Evolutionary conservation across 2,329 filamentous ascomycete species (phyloP).

Genomic region (Colletotrichum sp.): DNA sequence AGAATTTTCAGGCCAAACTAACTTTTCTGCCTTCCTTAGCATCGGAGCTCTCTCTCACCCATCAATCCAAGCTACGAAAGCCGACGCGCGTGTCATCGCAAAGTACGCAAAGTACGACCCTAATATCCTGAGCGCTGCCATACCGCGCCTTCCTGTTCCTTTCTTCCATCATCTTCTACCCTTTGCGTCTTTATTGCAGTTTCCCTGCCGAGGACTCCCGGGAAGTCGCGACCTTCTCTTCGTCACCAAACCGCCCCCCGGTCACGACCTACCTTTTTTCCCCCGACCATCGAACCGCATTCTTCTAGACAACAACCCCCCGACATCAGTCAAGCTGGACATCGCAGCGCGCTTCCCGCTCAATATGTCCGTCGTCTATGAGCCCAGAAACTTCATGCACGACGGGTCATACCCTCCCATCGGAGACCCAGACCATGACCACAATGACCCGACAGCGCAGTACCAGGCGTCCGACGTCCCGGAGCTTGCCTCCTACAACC

Average conservation of each 20-base stretch:
- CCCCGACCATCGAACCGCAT: background rate
- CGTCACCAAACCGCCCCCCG: background rate
- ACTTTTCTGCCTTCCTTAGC: slow-evolving; percentile 15
- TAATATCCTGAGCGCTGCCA: background rate
- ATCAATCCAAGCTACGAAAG: background rate
- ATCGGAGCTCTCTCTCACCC: background rate
- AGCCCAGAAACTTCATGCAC: slow-evolving; percentile 53
- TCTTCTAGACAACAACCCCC: background rate
- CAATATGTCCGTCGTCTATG: slow-evolving; percentile 59
- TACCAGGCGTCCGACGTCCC: slow-evolving; percentile 46
- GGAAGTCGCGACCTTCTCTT: background rate
- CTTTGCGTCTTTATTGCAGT: background rate
- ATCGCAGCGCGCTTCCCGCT: background rate
- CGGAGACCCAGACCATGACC: slow-evolving; percentile 45
- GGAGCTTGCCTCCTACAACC: slow-evolving; percentile 49
- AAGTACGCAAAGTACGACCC: slow-evolving; percentile 10
- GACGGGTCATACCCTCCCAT: slow-evolving; percentile 54
- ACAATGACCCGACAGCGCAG: slow-evolving; percentile 31
- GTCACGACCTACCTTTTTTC: slow-evolving; percentile 9
- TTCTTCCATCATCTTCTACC: background rate
- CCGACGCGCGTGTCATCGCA: slow-evolving; percentile 6
- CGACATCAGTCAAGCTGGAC: slow-evolving; percentile 24
- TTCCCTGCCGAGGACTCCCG: background rate
- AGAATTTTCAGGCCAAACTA: slow-evolving; percentile 18
- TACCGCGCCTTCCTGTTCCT: background rate